phyloP scores from a whole-genome alignment of 192 early-diverging fungal species.

The Backusella macrospora region DNA sequence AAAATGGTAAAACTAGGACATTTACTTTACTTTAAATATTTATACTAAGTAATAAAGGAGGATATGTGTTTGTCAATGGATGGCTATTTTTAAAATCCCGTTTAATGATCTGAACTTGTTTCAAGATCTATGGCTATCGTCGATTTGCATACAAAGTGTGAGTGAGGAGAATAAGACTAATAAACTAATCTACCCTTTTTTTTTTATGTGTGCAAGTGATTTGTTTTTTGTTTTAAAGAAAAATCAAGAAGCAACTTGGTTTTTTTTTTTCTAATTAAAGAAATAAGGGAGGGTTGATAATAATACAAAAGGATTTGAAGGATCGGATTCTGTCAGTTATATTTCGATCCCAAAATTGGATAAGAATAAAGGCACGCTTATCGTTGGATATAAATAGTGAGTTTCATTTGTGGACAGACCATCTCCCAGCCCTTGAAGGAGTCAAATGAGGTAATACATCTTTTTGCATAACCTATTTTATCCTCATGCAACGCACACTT shows the following conservation, averaged over 20 bases:
- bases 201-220: not conserved
- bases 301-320: not conserved
- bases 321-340: constrained; percentile 11
- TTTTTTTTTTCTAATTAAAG: constrained; percentile 7
- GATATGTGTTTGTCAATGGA: not conserved
- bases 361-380: not conserved
- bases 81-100: constrained; percentile 9
- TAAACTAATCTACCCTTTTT: not conserved
- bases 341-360: constrained; percentile 11
- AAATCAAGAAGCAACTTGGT: not conserved
- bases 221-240: not conserved
- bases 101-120: not conserved
- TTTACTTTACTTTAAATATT: not conserved
- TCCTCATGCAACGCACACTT: not conserved
- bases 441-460: constrained; percentile 9
- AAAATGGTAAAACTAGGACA: not conserved
- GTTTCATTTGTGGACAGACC: constrained; percentile 12
- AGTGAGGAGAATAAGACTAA: not conserved
- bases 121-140: not conserved
- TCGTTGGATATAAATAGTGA: not conserved
- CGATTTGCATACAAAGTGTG: not conserved
- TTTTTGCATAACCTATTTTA: constrained; percentile 8
- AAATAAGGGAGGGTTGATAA: not conserved
- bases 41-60: constrained; percentile 8
- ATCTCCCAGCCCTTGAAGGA: constrained; percentile 11